phyloP scores from a whole-genome alignment of 768 basidiomycete species.

The Calocybe cyanea region DNA sequence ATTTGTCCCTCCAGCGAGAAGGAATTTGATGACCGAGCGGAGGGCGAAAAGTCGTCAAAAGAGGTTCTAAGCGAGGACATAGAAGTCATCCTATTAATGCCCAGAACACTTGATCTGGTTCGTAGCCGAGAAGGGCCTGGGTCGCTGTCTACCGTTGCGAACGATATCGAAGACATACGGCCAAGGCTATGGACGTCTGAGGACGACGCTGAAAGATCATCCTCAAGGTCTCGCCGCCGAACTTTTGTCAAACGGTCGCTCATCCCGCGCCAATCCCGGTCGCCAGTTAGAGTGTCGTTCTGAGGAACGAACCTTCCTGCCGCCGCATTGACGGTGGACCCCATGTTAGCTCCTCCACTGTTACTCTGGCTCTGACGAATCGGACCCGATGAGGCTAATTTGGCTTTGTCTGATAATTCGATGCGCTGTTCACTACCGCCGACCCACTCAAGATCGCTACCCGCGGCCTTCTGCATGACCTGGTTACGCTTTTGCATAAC shows the following conservation, averaged over 20 bases:
- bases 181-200: conserved; percentile 78
- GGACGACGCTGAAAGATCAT: conserved; percentile 89
- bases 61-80: conserved; percentile 73
- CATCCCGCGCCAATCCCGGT: conserved; percentile 50
- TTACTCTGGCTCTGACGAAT: conserved; percentile 55
- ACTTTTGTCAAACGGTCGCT: conserved; percentile 69
- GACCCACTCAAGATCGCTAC: conserved; percentile 63
- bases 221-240: conserved; percentile 80
- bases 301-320: conserved; percentile 48
- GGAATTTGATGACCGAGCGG: conserved; percentile 76
- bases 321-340: conserved; percentile 55
- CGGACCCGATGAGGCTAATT: conserved; percentile 56
- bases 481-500: conserved; percentile 89
- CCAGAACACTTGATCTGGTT: conserved; percentile 57
- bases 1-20: conserved; percentile 74
- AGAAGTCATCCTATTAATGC: conserved; percentile 72
- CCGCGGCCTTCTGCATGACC: conserved; percentile 56
- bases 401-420: conserved; percentile 43
- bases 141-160: conserved; percentile 82
- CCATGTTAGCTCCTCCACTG: conserved; percentile 28
- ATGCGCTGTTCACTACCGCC: conserved; percentile 43
- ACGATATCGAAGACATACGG: conserved; percentile 75
- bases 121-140: conserved; percentile 72
- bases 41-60: conserved; percentile 69
- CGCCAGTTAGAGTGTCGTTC: conserved; percentile 28